Conservation (phyloP, 345 rosid species). For the Populus deltoides region DNA sequence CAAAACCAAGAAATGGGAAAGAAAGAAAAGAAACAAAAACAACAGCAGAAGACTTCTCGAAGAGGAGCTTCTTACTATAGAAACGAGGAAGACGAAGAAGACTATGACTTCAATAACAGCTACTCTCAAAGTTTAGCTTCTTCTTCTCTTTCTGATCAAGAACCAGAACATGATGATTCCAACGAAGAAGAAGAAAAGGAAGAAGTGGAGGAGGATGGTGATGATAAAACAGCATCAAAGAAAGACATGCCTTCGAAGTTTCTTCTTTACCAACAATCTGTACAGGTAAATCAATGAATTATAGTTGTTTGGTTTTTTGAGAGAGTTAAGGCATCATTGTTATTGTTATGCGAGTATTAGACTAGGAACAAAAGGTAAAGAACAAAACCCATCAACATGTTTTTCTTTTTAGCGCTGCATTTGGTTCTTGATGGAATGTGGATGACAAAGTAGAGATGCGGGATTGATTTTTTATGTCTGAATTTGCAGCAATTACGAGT, state of each 20-base stretch:
- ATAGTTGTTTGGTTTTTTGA: no score
- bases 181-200: slow-evolving; percentile 27
- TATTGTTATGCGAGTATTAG: no score
- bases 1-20: slow-evolving; percentile 53
- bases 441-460: neutral
- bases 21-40: slow-evolving; percentile 65
- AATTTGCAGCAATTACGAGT: neutral
- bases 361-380: no score
- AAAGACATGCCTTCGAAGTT: slow-evolving; percentile 65
- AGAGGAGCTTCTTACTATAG: slow-evolving; percentile 45
- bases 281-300: slow-evolving; percentile 44
- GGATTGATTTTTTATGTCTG: neutral
- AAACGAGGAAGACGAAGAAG: slow-evolving; percentile 26
- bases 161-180: slow-evolving; percentile 13
- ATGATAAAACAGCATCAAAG: slow-evolving; percentile 22
- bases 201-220: slow-evolving; percentile 19
- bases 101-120: slow-evolving; percentile 19
- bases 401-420: slow-evolving; percentile 4
- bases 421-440: neutral
- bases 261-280: slow-evolving; percentile 79
- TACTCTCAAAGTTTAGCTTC: slow-evolving; percentile 20
- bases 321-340: no score
- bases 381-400: neutral
- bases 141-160: slow-evolving; percentile 25
- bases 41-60: slow-evolving; percentile 40